These are phyloP conservation scores for Nothomitra cinnamomea DNA, from an alignment of 2,329 filamentous ascomycete genomes.

Conservation along the genomic window DNA sequence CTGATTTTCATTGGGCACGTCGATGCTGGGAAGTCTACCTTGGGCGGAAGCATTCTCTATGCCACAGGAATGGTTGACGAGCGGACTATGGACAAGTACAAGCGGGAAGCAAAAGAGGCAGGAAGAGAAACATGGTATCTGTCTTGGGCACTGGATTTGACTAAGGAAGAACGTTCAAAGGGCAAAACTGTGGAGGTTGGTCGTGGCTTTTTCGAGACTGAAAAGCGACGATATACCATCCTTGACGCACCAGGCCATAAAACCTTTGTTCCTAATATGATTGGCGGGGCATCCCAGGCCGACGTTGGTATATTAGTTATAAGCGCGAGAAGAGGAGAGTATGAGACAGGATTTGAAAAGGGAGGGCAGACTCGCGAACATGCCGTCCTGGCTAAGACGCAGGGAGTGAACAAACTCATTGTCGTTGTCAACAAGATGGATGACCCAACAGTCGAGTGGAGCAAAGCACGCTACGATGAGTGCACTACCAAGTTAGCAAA, in stretches of 20 bases:
- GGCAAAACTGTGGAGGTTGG: slow-evolving; percentile 98
- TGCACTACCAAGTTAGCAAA: slow-evolving; percentile 74
- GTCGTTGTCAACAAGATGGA: slow-evolving; percentile 99
- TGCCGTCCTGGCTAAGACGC: slow-evolving; percentile 93
- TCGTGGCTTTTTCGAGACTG: slow-evolving; percentile 88
- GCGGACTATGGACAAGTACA: slow-evolving; percentile 95
- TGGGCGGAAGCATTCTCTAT: slow-evolving; percentile 86
- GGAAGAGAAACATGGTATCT: slow-evolving; percentile 98
- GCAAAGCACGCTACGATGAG: slow-evolving; percentile 78
- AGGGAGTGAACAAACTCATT: slow-evolving; percentile 91
- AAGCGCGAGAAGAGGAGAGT: slow-evolving; percentile 91
- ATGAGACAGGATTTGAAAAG: slow-evolving; percentile 94
- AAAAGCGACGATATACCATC: slow-evolving; percentile 91
- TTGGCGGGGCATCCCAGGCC: slow-evolving; percentile 82
- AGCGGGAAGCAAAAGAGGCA: slow-evolving; percentile 86
- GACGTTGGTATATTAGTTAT: slow-evolving; percentile 94
- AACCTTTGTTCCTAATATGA: slow-evolving; percentile 96
- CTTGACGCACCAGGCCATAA: slow-evolving; percentile 95
- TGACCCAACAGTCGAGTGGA: slow-evolving; percentile 91
- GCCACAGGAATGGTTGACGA: slow-evolving; percentile 98
- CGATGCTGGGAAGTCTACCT: slow-evolving; percentile 91
- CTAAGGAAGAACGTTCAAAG: slow-evolving; percentile 88
- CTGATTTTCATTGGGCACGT: slow-evolving; percentile 98
- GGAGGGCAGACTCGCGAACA: slow-evolving; percentile 96
- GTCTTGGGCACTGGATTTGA: slow-evolving; percentile 94